A percentile compares a stretch with the other conserved stretches of the same genome.
phyloP scores from a whole-genome alignment of 208 protist genomes.

The Angomonas deanei region DNA sequence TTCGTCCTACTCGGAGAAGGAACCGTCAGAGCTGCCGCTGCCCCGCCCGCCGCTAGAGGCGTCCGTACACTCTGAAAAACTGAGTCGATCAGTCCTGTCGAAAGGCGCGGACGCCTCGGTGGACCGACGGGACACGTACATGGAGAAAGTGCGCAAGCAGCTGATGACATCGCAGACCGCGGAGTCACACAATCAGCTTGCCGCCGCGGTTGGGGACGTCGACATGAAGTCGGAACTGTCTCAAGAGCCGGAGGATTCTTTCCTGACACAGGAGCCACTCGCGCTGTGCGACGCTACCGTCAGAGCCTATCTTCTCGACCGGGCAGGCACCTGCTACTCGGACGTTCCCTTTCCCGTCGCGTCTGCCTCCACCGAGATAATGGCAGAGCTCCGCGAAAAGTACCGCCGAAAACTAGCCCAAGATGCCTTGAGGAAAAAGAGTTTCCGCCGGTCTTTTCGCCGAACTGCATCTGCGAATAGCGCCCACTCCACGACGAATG shows the following conservation, averaged over 20 bases:
- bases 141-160: not conserved
- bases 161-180: not conserved
- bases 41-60: too few species aligned
- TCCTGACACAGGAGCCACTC: slow-evolving; percentile 17
- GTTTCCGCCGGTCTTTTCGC: not conserved
- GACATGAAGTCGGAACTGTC: too few species aligned
- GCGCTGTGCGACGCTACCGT: slow-evolving; percentile 12
- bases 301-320: slow-evolving; percentile 13
- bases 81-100: too few species aligned
- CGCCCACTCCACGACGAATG: too few species aligned
- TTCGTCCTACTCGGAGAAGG: not conserved
- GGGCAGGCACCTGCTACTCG: slow-evolving; percentile 13
- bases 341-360: slow-evolving; percentile 16
- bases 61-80: too few species aligned
- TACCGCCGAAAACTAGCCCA: not conserved
- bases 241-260: slow-evolving; percentile 3
- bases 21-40: too few species aligned
- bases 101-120: too few species aligned
- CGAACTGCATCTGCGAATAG: not conserved
- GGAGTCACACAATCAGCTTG: not conserved
- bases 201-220: too few species aligned
- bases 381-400: slow-evolving; percentile 13
- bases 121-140: not conserved
- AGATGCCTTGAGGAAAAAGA: not conserved
- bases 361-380: not conserved